A percentile compares a stretch with the other conserved stretches of the same genome.
phyloP scores from a whole-genome alignment of 768 basidiomycete genomes.

The Trametes cinnabarina region DNA sequence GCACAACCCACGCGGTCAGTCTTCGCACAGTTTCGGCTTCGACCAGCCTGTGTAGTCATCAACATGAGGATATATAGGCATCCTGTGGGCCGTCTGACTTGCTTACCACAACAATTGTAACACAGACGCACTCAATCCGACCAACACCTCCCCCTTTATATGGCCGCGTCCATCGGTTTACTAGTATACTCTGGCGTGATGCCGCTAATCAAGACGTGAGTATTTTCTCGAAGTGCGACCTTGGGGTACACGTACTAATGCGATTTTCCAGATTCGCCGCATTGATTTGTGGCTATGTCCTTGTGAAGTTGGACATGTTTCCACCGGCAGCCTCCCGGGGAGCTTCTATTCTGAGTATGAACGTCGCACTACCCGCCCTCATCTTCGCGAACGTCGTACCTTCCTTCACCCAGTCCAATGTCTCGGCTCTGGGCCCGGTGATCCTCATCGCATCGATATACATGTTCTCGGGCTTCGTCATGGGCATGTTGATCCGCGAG shows the following conservation, averaged over 20 bases:
- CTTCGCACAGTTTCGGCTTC: neutral
- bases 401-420: conserved; percentile 44
- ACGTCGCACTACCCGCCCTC: conserved; percentile 43
- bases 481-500: conserved; percentile 42
- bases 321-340: conserved; percentile 39
- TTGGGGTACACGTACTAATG: too few species aligned
- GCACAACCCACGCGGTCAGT: neutral
- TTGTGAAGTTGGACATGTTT: conserved; percentile 39
- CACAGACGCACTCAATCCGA: neutral
- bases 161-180: conserved; percentile 26
- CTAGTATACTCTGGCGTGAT: conserved; percentile 32
- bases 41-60: neutral
- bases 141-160: neutral
- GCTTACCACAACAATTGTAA: neutral
- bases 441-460: conserved; percentile 42
- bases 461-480: conserved; percentile 31
- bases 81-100: neutral
- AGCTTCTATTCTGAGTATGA: conserved; percentile 43
- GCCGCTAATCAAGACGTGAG: conserved; percentile 31
- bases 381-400: conserved; percentile 50
- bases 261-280: conserved; percentile 26
- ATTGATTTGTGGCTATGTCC: conserved; percentile 37
- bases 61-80: neutral
- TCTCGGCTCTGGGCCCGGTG: conserved; percentile 45
- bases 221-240: too few species aligned